These are phyloP conservation scores for Kuraishia ogatae DNA, from an alignment of 805 yeast species.

Conservation along the genomic window DNA sequence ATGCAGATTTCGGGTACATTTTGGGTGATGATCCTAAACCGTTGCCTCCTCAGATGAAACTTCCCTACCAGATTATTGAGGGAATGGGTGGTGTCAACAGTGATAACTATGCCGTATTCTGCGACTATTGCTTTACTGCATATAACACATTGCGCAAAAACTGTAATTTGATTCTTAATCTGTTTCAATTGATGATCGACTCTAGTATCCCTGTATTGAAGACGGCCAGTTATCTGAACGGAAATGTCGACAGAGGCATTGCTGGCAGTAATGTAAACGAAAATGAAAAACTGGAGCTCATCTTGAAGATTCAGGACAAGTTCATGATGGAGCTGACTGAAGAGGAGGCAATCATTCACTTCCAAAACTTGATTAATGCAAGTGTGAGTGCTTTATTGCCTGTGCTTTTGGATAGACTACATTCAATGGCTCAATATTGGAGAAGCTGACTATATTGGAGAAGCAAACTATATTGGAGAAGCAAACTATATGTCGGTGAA, in stretches of 20 bases:
- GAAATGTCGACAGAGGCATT: background rate
- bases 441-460: slow-evolving; percentile 63
- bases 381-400: slow-evolving; percentile 92
- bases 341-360: slow-evolving; percentile 91
- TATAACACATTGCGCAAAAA: slow-evolving; percentile 85
- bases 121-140: slow-evolving; percentile 91
- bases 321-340: slow-evolving; percentile 90
- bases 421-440: slow-evolving; percentile 97
- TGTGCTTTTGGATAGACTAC: slow-evolving; percentile 89
- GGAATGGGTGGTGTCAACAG: slow-evolving; percentile 95
- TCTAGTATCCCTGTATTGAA: slow-evolving; percentile 88
- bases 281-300: slow-evolving; percentile 77
- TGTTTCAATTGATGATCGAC: slow-evolving; percentile 89
- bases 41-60: slow-evolving; percentile 95
- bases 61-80: slow-evolving; percentile 93
- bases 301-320: slow-evolving; percentile 87
- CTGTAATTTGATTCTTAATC: slow-evolving; percentile 79
- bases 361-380: slow-evolving; percentile 89
- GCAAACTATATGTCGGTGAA: slow-evolving; percentile 27
- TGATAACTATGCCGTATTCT: slow-evolving; percentile 76
- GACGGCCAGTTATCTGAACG: slow-evolving; percentile 12
- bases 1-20: slow-evolving; percentile 96
- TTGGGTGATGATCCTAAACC: slow-evolving; percentile 97
- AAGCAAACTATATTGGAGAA: slow-evolving; percentile 97
- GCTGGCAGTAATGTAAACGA: slow-evolving; percentile 16